Base-by-base conservation (phyloP, 495 filamentous ascomycete genomes). In the Chaetomium cochliodes region DNA sequence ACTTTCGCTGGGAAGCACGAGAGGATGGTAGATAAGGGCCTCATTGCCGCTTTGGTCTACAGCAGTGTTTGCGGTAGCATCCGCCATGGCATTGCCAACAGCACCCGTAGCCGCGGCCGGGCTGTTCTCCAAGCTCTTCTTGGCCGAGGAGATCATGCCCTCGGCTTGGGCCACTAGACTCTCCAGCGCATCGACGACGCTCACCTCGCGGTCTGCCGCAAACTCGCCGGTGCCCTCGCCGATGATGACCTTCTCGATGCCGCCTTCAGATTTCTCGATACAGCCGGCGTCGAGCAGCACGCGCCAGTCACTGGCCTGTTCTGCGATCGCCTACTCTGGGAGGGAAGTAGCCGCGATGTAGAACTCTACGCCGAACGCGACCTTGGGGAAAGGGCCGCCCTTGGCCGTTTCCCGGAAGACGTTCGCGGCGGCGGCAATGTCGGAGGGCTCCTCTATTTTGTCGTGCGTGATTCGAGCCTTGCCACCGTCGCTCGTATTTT, bases 1-100 rank as follows among this genome's bases (percentile, higher is more conserved):
- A 92, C 78, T 58, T 79, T 83, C 54, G 85, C 83, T 0, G 87
- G 89, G 74, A 92, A 92, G 59, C 88, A 88, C 4, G 87, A 82
- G 6, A 92, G 84, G 55, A 90, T 84, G 13, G 13, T 86, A 81
- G 2, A 86, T 88, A 16, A 84, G 64, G 2, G 73, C 28, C 28
- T 30, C 28, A 2, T 30, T 6, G 28, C 28, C 28, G 28, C 3
- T 6, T 6, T 30, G 28, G 28, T 30, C 28, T 2, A 6, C 59
- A 22, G 79, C 76, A 1, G 77, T 68, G 5, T 69, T 33, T 33
- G 7, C 30, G 30, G 30, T 33, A 33, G 30, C 33, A 37, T 12
- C 9, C 33, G 9, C 9, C 33, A 12, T 37, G 33, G 33, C 33
- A 37, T 12, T 37, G 33, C 33, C 33, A 37, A 37, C 33, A 37